A percentile compares a stretch with the other conserved stretches of the same genome.
These are phyloP conservation scores for Nicotiana rustica DNA, from an alignment of 305 asterid genomes.

Conservation along the genomic window DNA sequence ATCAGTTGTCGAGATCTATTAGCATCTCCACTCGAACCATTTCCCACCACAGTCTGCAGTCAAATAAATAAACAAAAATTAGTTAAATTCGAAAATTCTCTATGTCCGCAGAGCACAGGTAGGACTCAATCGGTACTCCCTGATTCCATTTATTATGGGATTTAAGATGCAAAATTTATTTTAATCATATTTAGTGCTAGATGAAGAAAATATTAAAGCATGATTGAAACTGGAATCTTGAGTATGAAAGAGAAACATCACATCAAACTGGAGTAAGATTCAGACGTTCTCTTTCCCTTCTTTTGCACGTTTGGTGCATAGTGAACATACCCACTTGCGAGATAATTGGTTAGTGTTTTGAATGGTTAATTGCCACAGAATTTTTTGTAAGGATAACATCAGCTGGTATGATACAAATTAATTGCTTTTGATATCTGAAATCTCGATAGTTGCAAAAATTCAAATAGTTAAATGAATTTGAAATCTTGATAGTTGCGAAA, in stretches of 20 bases:
- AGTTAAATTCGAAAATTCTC: slow-evolving; percentile 30
- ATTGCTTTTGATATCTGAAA: neutral
- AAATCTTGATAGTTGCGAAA: neutral
- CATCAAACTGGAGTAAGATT: neutral
- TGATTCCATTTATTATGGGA: slow-evolving; percentile 7
- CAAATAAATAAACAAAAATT: slow-evolving; percentile 31
- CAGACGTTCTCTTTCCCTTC: neutral
- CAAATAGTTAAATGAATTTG: neutral
- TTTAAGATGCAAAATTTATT: slow-evolving; percentile 25
- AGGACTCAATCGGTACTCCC: neutral
- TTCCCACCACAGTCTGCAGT: slow-evolving; percentile 72
- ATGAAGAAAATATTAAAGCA: neutral
- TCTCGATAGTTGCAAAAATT: neutral
- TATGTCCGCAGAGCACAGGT: slow-evolving; percentile 2
- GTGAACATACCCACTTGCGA: neutral
- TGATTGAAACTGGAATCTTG: neutral
- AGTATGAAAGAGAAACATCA: neutral
- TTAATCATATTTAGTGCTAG: neutral
- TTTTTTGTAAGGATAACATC: neutral
- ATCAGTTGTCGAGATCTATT: slow-evolving; percentile 46
- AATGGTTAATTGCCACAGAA: neutral
- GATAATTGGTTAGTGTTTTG: neutral
- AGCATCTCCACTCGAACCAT: slow-evolving; percentile 38
- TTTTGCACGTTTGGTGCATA: neutral
- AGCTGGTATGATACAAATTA: neutral